Percentiles rank a stretch among this genome's conserved stretches.
Conservation (phyloP, 805 yeast genomes). For the Wickerhamiella brachini region DNA sequence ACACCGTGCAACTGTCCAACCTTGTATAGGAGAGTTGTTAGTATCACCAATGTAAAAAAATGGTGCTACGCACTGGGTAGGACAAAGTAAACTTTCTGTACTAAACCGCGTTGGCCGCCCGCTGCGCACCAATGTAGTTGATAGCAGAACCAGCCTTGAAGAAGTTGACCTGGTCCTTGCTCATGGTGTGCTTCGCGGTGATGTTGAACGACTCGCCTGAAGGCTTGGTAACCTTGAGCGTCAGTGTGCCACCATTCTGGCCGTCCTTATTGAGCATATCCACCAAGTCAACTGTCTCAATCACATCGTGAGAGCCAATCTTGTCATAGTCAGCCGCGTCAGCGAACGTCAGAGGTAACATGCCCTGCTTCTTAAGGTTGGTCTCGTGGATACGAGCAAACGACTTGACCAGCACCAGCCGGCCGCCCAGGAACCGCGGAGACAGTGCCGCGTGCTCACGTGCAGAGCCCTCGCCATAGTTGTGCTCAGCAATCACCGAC, state of each 20-base stretch:
- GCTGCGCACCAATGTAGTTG: slow-evolving; percentile 60
- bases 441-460: slow-evolving; percentile 97
- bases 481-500: slow-evolving; percentile 94
- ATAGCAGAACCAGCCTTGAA: slow-evolving; percentile 97
- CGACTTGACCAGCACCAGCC: slow-evolving; percentile 76
- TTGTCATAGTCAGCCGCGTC: slow-evolving; percentile 80
- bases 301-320: slow-evolving; percentile 59
- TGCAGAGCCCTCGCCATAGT: slow-evolving; percentile 98
- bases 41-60: too few relatives aligned
- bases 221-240: slow-evolving; percentile 54
- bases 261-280: slow-evolving; percentile 75
- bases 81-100: too few relatives aligned
- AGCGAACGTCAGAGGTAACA: slow-evolving; percentile 89
- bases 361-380: slow-evolving; percentile 98
- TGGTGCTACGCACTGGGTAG: too few relatives aligned
- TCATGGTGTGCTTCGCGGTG: slow-evolving; percentile 87
- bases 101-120: slow-evolving; percentile 5
- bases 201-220: slow-evolving; percentile 60
- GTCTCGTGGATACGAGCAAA: slow-evolving; percentile 99
- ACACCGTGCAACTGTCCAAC: too few relatives aligned
- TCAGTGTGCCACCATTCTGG: slow-evolving; percentile 71
- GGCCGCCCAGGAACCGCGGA: slow-evolving; percentile 89
- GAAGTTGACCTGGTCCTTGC: slow-evolving; percentile 87
- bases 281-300: slow-evolving; percentile 58
- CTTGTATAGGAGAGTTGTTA: too few relatives aligned